Base-by-base conservation (phyloP, 2,329 filamentous ascomycete genomes). In the Sarocladium oryzae region DNA sequence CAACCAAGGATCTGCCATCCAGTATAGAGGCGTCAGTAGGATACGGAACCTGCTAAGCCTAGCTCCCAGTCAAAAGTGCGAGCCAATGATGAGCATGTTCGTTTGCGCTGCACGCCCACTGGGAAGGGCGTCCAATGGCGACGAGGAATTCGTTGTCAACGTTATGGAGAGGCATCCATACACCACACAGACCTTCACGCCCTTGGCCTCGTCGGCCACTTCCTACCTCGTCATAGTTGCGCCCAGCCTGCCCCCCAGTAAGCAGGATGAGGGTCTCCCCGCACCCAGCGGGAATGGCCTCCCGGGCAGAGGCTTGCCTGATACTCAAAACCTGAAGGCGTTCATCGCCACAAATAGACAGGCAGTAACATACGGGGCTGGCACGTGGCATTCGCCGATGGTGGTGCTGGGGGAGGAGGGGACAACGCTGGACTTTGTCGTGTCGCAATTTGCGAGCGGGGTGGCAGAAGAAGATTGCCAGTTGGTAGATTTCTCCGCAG, bases 301-400 rank as follows among this genome's bases (percentile, higher is more conserved):
- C 40, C 78, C 79, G 1, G 79, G 82, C 15, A 65, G 74, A 32
- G 85, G 85, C 0, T 66, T 89, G 16, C 92, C 93, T 0, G 89
- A 96, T 66, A 63, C 96, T 36, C 64, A 66, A 20, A 76, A 79
- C 8, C 60, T 95, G 35, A 78, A 75, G 57, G 92, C 90, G 0
- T 99, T 96, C 64, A 70, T 95, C 51, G 91, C 88, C 1, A 80
- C 77, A 48, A 84, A 82, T 2, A 76, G 78, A 21, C 89, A 96
- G 71, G 91, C 89, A 10, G 89, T 99, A 13, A 96, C 90, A 2
- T 99, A 97, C 66, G 89, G 81, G 1, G 84, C 88, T 1, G 93
- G 89, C 4, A 96, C 90, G 51, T 99, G 92, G 81, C 93, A 99
- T 73, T 90, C 92, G 55, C 93, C 93, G 1, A 97, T 99, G 92